phyloP scores from a whole-genome alignment of 1,284 basidiomycete species.

The Moniliophthora roreri region DNA sequence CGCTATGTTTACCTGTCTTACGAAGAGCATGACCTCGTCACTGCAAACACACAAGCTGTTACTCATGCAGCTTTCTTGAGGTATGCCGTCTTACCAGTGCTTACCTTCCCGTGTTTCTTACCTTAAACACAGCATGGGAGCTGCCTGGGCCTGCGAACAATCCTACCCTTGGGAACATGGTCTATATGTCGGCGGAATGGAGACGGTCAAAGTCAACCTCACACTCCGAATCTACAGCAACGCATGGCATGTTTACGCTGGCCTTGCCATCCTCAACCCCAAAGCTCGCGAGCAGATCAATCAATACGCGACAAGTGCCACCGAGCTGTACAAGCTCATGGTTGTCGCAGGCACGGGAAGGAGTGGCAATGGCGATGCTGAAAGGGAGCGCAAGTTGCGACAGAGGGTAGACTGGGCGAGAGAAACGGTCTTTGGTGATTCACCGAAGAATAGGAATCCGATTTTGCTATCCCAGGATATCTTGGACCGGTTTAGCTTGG shows the following conservation, averaged over 20 bases:
- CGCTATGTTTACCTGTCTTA: slow-evolving; percentile 93
- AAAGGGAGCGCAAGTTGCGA: slow-evolving; percentile 50
- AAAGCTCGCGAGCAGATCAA: slow-evolving; percentile 89
- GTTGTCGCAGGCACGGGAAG: slow-evolving; percentile 62
- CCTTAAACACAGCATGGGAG: slow-evolving; percentile 79
- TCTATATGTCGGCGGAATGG: slow-evolving; percentile 96
- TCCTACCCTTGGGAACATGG: slow-evolving; percentile 96
- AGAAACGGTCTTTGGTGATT: slow-evolving; percentile 74
- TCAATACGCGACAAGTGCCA: slow-evolving; percentile 84
- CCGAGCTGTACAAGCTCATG: slow-evolving; percentile 97
- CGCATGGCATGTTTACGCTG: slow-evolving; percentile 99
- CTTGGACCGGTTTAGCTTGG: slow-evolving; percentile 88
- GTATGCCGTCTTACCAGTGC: slow-evolving; percentile 37
- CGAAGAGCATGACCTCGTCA: slow-evolving; percentile 95
- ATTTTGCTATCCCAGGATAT: slow-evolving; percentile 88
- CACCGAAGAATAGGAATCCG: slow-evolving; percentile 45
- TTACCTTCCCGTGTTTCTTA: slow-evolving; percentile 5
- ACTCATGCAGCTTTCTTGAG: slow-evolving; percentile 97
- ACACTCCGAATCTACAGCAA: slow-evolving; percentile 95
- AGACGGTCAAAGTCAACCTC: slow-evolving; percentile 98
- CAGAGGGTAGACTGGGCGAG: slow-evolving; percentile 78
- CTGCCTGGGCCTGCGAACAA: slow-evolving; percentile 82
- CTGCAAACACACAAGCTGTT: slow-evolving; percentile 97
- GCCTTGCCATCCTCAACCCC: slow-evolving; percentile 95
- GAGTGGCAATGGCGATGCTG: slow-evolving; percentile 29